phyloP scores from a whole-genome alignment of 2,329 filamentous ascomycete species.

The Ophiognomonia clavigignenti-juglandacearum region DNA sequence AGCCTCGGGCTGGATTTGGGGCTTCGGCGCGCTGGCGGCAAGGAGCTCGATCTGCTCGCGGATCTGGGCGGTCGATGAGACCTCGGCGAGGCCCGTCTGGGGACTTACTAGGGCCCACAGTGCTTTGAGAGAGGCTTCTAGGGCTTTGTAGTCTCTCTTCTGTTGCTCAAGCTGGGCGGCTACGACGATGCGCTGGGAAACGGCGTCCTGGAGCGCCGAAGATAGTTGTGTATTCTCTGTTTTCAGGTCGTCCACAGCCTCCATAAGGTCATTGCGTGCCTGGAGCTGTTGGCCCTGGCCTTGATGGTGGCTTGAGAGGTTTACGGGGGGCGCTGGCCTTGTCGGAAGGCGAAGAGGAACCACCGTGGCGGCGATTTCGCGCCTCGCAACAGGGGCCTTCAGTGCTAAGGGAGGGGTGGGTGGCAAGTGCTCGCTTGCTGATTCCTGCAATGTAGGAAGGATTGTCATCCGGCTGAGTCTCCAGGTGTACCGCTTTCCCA shows the following conservation, averaged over 20 bases:
- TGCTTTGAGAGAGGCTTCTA: not conserved
- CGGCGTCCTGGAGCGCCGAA: not conserved
- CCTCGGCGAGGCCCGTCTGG: not conserved
- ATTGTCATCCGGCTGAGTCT: not conserved
- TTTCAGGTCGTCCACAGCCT: not conserved
- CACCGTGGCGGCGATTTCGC: not conserved
- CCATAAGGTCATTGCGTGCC: not conserved
- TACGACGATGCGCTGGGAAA: not conserved
- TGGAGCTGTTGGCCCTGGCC: not conserved
- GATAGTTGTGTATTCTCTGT: not conserved
- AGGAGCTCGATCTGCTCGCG: not conserved
- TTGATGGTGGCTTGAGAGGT: not conserved
- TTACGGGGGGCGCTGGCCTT: not conserved
- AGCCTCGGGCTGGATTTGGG: no score
- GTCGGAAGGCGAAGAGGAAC: not conserved
- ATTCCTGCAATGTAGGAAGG: not conserved
- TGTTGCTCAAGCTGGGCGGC: slow-evolving; percentile 1
- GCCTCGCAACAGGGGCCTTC: not conserved
- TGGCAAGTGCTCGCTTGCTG: not conserved
- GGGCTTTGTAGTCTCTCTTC: not conserved
- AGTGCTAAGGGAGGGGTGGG: not conserved
- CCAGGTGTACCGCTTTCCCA: not conserved
- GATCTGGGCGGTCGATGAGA: slow-evolving; percentile 1
- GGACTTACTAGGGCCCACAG: slow-evolving; percentile 4
- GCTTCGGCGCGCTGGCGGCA: not conserved